Conservation (phyloP, 2,329 filamentous ascomycete genomes). For the Aspergillus sp. region DNA sequence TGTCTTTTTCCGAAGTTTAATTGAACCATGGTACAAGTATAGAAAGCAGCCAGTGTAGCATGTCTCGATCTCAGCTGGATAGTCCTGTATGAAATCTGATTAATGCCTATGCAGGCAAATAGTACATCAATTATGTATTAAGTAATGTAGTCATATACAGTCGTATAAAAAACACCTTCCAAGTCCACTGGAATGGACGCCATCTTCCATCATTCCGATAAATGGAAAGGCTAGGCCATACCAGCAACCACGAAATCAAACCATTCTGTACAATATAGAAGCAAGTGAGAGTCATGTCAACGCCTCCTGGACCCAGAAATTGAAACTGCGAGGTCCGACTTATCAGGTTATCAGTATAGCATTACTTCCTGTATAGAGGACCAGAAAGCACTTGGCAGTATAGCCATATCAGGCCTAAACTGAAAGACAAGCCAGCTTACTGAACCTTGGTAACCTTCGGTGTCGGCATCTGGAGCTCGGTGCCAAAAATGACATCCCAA, state of each 20-base stretch:
- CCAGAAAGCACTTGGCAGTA: background rate
- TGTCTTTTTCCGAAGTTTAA: background rate
- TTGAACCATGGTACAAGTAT: background rate
- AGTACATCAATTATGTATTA: slow-evolving; percentile 19
- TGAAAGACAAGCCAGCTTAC: slow-evolving; percentile 17
- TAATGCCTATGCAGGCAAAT: background rate
- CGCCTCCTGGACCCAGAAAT: background rate
- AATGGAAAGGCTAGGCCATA: background rate
- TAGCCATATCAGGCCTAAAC: background rate
- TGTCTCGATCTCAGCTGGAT: background rate
- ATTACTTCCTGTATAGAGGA: slow-evolving; percentile 14
- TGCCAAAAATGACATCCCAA: slow-evolving; percentile 92
- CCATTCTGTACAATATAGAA: background rate
- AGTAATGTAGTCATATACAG: slow-evolving; percentile 17
- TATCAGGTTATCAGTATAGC: slow-evolving; percentile 1
- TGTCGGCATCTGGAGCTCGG: slow-evolving; percentile 61
- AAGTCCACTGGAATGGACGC: slow-evolving; percentile 1
- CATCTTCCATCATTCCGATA: background rate
- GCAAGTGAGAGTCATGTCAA: background rate
- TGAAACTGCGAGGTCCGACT: background rate
- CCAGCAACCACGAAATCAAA: background rate
- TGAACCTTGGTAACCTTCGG: slow-evolving; percentile 36
- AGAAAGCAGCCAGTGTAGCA: background rate
- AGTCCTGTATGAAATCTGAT: background rate
- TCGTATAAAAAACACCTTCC: slow-evolving; percentile 9